Base-by-base conservation (phyloP, 352 stramenopile genomes). In the Globisporangium heterothallicum region DNA sequence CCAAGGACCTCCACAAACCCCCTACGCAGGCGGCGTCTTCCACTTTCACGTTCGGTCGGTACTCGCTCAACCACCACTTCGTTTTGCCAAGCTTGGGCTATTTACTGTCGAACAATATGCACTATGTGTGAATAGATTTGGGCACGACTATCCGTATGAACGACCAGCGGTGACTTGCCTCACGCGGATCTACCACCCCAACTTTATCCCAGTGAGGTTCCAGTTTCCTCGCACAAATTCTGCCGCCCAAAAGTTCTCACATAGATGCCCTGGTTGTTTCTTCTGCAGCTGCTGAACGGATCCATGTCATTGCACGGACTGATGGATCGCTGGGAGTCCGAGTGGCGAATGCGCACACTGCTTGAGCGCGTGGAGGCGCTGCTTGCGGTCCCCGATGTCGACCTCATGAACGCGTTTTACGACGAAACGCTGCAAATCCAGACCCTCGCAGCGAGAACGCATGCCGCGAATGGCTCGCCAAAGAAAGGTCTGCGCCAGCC, bases 121-220 rank as follows among this genome's bases (percentile, higher is more conserved):
- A 22, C 13, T 55, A 6, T 0, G 3, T 13, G 42, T 18, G 6
- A 34, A 34, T 29, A 79, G 64, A 6, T 85, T 88, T 52, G 56
- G 67, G 2, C 61, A 66, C 27, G 76, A 84, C 18, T 88, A 88
- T 29, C 76, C 76, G 6, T 88, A 84, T 44, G 69, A 80, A 41
- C 42, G 73, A 6, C 76, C 73, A 1, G 24, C 56, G 0, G 22
- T 88, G n/a, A 63, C 54, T 0, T 80, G 72, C 22, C 46, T 64
- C 14, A 84, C 76, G 10, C 71, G 58, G 18, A 84, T 88, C 53
- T 88, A 85, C 49, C 76, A 88, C 42, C 66, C 74, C n/a, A 88
- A 88, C 53, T 88, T 88, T 42, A 66, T 84, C 9, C 69, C 74
- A 13, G 74, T 85, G 53, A n/a, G 66, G 49, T 10, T 21, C 12